A percentile compares a stretch with the other conserved stretches of the same genome.
phyloP scores from a whole-genome alignment of 805 yeast species.

The Metschnikowia proteae region DNA sequence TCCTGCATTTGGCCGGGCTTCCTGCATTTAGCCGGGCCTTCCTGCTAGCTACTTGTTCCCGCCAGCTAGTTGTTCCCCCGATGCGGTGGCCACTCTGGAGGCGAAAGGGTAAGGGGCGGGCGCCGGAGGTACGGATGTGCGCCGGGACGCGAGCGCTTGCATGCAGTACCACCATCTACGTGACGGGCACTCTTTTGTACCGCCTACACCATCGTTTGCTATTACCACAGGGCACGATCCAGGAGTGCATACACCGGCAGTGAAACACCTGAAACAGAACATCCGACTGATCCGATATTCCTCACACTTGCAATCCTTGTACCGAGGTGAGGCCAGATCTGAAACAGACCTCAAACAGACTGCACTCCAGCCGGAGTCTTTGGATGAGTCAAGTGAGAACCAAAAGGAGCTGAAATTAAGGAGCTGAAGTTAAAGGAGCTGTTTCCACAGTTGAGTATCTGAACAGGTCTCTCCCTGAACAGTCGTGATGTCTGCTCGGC shows the following conservation, averaged over 20 bases:
- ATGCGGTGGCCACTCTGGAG: too few species aligned
- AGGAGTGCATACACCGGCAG: not conserved
- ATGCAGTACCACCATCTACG: not conserved
- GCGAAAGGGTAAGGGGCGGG: not conserved
- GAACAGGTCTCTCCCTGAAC: not conserved
- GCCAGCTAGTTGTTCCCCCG: too few species aligned
- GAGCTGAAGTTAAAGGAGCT: too few species aligned
- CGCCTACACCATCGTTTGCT: not conserved
- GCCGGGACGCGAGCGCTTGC: not conserved
- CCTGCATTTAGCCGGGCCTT: too few species aligned
- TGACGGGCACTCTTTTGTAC: not conserved
- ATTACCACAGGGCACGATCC: not conserved
- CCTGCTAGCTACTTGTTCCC: too few species aligned
- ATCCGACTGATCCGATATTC: not conserved
- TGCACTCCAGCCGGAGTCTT: too few species aligned
- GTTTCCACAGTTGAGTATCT: too few species aligned
- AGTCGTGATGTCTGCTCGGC: slow-evolving; percentile 2
- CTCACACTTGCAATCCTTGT: not conserved
- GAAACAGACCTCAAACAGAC: not conserved
- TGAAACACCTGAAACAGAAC: not conserved
- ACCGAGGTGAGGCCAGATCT: not conserved
- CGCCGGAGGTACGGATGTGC: not conserved
- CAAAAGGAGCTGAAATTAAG: not conserved
- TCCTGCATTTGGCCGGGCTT: too few species aligned
- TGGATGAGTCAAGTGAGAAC: too few species aligned